Percentiles rank a stretch among this genome's conserved stretches.
Conservation (phyloP, 1,284 basidiomycete genomes). For the Ceratorhiza oryzae-sativae region DNA sequence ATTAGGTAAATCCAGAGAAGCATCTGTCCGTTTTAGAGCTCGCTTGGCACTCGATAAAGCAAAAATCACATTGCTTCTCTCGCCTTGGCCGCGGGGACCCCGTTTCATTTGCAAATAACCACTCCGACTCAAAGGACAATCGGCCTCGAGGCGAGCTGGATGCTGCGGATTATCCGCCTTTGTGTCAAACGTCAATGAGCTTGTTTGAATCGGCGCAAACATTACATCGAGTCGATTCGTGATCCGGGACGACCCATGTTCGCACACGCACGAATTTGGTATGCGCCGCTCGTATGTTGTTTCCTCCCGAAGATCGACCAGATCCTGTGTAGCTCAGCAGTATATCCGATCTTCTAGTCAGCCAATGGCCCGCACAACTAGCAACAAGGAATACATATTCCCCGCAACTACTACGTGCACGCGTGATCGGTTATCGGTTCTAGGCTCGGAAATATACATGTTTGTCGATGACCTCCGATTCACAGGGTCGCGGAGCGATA, state of each 20-base stretch:
- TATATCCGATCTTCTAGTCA: too few relatives aligned
- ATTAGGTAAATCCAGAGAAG: conserved; percentile 4
- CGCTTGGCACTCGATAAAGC: conserved; percentile 27
- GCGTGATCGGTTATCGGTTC: neutral
- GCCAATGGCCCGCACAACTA: too few relatives aligned
- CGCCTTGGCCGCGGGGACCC: conserved; percentile 1
- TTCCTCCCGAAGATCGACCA: neutral
- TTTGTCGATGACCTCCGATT: neutral
- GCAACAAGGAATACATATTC: too few relatives aligned
- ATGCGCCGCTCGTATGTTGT: neutral
- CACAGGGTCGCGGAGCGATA: neutral
- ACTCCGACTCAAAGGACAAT: conserved; percentile 9
- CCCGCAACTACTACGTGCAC: too few relatives aligned
- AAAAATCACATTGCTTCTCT: neutral
- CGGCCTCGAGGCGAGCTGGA: conserved; percentile 15
- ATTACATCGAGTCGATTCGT: neutral
- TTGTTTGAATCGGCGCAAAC: too few relatives aligned
- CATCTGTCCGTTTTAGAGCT: conserved; percentile 27
- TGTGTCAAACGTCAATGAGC: neutral
- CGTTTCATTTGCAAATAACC: neutral
- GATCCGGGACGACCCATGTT: too few relatives aligned
- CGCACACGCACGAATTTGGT: neutral
- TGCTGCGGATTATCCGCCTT: conserved; percentile 29
- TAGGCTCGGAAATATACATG: neutral
- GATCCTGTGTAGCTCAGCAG: too few relatives aligned